Percentiles rank a stretch among this genome's conserved stretches.
Evolutionary conservation across 148 eudicot genomes (phyloP).

Genomic region (Talinum fruticosum): DNA sequence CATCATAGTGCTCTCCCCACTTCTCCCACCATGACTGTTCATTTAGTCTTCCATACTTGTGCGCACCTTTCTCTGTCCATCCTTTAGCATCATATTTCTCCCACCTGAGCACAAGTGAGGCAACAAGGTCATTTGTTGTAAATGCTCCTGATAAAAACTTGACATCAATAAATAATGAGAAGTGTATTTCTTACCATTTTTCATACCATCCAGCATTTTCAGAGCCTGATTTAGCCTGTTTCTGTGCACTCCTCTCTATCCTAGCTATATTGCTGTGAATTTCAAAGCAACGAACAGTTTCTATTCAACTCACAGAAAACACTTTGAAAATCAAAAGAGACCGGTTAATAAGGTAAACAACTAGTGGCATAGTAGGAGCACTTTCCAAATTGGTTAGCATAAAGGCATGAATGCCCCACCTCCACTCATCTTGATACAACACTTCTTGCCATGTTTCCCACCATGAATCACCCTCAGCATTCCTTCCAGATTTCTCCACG

Average conservation of each 20-base stretch:
- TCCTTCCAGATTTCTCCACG: conserved; percentile 93
- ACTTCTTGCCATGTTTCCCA: conserved; percentile 99
- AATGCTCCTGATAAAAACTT: background rate
- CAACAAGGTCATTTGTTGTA: conserved; percentile 1
- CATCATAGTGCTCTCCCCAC: conserved; percentile 98
- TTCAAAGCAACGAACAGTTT: conserved; percentile 9
- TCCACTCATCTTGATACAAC: conserved; percentile 99
- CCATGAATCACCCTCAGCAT: conserved; percentile 98
- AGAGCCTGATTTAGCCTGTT: conserved; percentile 97
- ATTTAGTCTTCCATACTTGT: conserved; percentile 91
- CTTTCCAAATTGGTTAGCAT: background rate
- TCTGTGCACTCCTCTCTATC: conserved; percentile 95
- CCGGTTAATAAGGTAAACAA: background rate
- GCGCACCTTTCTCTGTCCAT: conserved; percentile 98
- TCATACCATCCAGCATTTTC: conserved; percentile 99
- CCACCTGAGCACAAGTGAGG: conserved; percentile 57
- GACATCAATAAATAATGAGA: background rate
- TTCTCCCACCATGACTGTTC: conserved; percentile 99
- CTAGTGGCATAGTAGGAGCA: background rate
- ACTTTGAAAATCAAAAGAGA: background rate
- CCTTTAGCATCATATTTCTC: conserved; percentile 99
- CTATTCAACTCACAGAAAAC: background rate
- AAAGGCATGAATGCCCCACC: conserved; percentile 38
- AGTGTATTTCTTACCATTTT: conserved; percentile 66
- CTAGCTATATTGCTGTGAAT: conserved; percentile 84